Evolutionary conservation across 2,329 filamentous ascomycete species (phyloP), one percentile per base, ranked within the genome.

Genomic region (Madurella mycetomatis): DNA sequence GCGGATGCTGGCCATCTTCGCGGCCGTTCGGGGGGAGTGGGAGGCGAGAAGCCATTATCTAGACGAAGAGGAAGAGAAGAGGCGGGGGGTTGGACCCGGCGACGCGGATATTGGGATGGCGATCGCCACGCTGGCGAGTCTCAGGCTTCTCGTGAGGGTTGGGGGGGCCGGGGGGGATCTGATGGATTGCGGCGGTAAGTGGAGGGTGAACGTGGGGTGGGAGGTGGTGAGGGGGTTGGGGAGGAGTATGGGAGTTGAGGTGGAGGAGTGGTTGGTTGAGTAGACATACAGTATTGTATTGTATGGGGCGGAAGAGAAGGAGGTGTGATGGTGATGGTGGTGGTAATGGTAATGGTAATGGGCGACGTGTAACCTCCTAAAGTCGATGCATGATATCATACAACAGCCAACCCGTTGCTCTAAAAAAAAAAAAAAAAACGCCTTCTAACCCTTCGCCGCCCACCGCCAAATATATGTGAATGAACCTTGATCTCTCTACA

Each of bases 141-240:
- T 94, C 66, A 71, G 87, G 41, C 66, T 94, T 62, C 69, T 94
- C 34, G 77, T 88, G 34, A 80, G 84, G 41, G 84, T 88, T 2
- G 85, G 54, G 9, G 16, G 49, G 30, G 53, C 25, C 25, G 25
- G 60, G 18, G 73, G 76, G 9, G 88, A 92, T 69, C 72, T 79
- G 25, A 74, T 90, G 64, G 88, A 92, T 66, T 75, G 83, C 0
- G 82, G 82, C 0, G 83, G 82, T 5, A 85, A 87, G 69, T 94
- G 88, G 87, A 82, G 86, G 64, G 85, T 92, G 9, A 89, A 88
- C 62, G 84, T 89, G 54, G 83, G 85, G 1, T 92, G 87, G 87
- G 90, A 94, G 65, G 83, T 87, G 58, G 82, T 88, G 7, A 75
- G 85, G 56, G 80, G 78, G 3, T 72, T 94, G 59, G 89, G 87